Percentiles rank a stretch among this genome's conserved stretches.
Evolutionary conservation across 345 rosid genomes (phyloP).

Genomic region (Bruguiera gymnorhiza): DNA sequence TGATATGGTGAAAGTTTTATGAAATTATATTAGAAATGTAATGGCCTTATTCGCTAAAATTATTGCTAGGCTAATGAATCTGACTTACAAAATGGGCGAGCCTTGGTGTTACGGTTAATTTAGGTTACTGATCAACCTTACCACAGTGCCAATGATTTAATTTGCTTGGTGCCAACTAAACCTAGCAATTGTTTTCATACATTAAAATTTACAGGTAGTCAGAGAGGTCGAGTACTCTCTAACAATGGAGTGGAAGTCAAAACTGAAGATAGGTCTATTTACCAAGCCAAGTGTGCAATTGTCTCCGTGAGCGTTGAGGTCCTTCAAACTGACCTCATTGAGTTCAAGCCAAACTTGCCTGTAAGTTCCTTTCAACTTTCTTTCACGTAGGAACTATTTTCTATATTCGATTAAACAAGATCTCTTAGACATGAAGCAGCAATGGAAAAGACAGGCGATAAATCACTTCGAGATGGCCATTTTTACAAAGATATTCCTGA

Average conservation of each 20-base stretch:
- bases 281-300: slow-evolving; percentile 24
- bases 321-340: slow-evolving; percentile 29
- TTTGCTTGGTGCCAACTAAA: too few species aligned
- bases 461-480: slow-evolving; percentile 27
- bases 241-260: slow-evolving; percentile 19
- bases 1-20: too few species aligned
- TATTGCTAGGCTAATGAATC: too few species aligned
- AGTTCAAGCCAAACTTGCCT: slow-evolving; percentile 27
- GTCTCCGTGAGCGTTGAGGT: slow-evolving; percentile 35
- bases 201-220: slow-evolving; percentile 13
- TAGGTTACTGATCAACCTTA: too few species aligned
- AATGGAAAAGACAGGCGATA: slow-evolving; percentile 36
- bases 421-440: slow-evolving; percentile 10
- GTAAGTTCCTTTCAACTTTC: slow-evolving; percentile 7
- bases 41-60: too few species aligned
- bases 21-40: too few species aligned
- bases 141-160: too few species aligned
- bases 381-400: neutral
- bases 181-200: too few species aligned
- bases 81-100: too few species aligned
- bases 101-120: too few species aligned
- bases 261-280: slow-evolving; percentile 31
- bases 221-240: slow-evolving; percentile 21
- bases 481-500: slow-evolving; percentile 35
- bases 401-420: too few species aligned